Evolutionary conservation across 495 filamentous ascomycete species (phyloP).

Genomic region (Amniculicola lignicola): DNA sequence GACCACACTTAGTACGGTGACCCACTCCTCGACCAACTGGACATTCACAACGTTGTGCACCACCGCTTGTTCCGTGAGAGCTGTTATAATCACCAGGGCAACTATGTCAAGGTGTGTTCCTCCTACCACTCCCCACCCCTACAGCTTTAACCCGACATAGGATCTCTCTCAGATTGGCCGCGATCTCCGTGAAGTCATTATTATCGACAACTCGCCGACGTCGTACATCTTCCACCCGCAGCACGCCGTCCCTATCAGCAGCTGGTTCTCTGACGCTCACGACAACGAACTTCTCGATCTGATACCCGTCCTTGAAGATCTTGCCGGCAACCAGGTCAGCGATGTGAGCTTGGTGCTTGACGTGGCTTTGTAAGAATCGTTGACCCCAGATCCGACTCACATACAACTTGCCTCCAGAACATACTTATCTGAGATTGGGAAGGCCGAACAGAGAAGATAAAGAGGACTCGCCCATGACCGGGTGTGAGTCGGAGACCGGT

Average conservation of each 20-base stretch:
- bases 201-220: conserved; percentile 99
- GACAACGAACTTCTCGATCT: conserved; percentile 98
- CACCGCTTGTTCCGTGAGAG: conserved; percentile 96
- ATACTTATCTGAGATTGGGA: not conserved
- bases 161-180: conserved; percentile 95
- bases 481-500: not conserved
- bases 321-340: conserved; percentile 78
- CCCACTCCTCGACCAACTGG: conserved; percentile 91
- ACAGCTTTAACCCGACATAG: conserved; percentile 33
- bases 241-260: conserved; percentile 98
- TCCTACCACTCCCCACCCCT: conserved; percentile 7
- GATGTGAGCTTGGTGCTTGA: conserved; percentile 98
- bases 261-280: conserved; percentile 99
- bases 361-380: conserved; percentile 69
- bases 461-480: not conserved
- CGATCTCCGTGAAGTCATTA: conserved; percentile 95
- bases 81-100: conserved; percentile 98
- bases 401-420: not conserved
- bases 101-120: conserved; percentile 85
- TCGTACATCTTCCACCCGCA: conserved; percentile 99
- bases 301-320: conserved; percentile 97
- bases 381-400: not conserved
- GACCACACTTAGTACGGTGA: conserved; percentile 74
- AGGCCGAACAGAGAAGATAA: not conserved
- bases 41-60: conserved; percentile 95